A percentile compares a stretch with the other conserved stretches of the same genome.
These are phyloP conservation scores for Lathyrus tuberosus DNA, from an alignment of 306 rosid genomes.

Conservation along the genomic window DNA sequence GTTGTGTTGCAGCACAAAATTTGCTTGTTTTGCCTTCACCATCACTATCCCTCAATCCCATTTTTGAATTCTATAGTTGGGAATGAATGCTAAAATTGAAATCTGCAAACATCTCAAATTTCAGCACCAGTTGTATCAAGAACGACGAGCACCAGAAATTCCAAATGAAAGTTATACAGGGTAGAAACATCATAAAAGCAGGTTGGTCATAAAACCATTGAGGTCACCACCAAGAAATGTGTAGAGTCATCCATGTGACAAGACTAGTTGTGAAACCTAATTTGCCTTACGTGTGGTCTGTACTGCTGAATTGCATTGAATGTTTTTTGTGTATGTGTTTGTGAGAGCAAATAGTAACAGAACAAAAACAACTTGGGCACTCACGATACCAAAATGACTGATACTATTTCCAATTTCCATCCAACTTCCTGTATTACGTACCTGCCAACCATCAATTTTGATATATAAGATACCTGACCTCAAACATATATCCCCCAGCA, in stretches of 20 bases:
- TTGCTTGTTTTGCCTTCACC: conserved; percentile 15
- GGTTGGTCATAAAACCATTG: conserved; percentile 29
- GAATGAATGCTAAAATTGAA: conserved; percentile 14
- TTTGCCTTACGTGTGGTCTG: conserved; percentile 63
- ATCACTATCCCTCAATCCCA: conserved; percentile 26
- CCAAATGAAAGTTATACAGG: conserved; percentile 27
- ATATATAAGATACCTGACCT: conserved; percentile 17
- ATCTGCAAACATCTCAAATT: conserved; percentile 31
- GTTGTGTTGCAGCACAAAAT: conserved; percentile 1
- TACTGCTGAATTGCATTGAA: conserved; percentile 51
- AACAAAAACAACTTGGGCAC: conserved; percentile 92
- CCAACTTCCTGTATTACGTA: conserved; percentile 89
- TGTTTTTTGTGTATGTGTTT: conserved; percentile 68
- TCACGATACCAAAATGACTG: conserved; percentile 88
- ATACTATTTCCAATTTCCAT: conserved; percentile 95
- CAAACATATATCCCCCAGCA: conserved; percentile 7
- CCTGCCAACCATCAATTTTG: conserved; percentile 50
- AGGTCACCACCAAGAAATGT: conserved; percentile 13
- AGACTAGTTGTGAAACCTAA: conserved; percentile 42
- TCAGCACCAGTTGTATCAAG: conserved; percentile 24
- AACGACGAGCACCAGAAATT: conserved; percentile 32
- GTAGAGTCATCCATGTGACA: conserved; percentile 22
- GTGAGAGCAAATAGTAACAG: conserved; percentile 82
- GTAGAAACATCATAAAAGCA: not conserved
- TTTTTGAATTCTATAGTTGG: not conserved